These are phyloP conservation scores for Hordeum marinum DNA, from an alignment of 176 grass and related monocot species.

Conservation along the genomic window DNA sequence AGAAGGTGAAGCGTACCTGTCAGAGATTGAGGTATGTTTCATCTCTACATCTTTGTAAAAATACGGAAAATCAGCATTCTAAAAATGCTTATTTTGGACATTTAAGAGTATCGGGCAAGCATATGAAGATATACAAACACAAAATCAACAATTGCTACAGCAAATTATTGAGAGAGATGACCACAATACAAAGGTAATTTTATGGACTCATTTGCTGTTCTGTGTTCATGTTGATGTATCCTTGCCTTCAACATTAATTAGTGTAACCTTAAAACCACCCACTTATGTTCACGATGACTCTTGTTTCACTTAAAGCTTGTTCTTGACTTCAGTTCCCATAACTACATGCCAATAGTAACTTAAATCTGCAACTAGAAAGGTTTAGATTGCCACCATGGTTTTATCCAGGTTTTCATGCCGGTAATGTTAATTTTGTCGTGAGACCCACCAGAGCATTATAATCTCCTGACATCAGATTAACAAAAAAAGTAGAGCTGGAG, in stretches of 20 bases:
- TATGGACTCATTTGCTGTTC: constrained; percentile 16
- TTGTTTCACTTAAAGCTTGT: not conserved
- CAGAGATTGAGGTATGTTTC: constrained; percentile 74
- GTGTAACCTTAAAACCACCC: not conserved
- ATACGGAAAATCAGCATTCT: not conserved
- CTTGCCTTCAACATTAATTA: not conserved
- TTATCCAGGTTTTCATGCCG: not conserved
- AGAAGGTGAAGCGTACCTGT: constrained; percentile 71
- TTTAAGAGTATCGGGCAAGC: constrained; percentile 86
- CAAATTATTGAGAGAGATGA: constrained; percentile 98
- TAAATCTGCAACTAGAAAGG: not conserved
- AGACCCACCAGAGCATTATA: not conserved
- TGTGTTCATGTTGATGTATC: not conserved
- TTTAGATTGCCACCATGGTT: not conserved
- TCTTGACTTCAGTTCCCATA: not conserved
- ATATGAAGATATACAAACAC: constrained; percentile 82
- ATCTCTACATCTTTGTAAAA: constrained; percentile 22
- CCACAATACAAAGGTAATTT: constrained; percentile 84
- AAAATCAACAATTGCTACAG: constrained; percentile 89
- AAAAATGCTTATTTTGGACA: not conserved
- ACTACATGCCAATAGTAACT: not conserved
- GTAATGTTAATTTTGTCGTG: not conserved
- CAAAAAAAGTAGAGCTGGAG: not conserved
- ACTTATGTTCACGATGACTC: not conserved
- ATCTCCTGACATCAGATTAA: not conserved